Evolutionary conservation across 2,329 filamentous ascomycete species (phyloP).

Genomic region (Pestalotiopsis sp.): DNA sequence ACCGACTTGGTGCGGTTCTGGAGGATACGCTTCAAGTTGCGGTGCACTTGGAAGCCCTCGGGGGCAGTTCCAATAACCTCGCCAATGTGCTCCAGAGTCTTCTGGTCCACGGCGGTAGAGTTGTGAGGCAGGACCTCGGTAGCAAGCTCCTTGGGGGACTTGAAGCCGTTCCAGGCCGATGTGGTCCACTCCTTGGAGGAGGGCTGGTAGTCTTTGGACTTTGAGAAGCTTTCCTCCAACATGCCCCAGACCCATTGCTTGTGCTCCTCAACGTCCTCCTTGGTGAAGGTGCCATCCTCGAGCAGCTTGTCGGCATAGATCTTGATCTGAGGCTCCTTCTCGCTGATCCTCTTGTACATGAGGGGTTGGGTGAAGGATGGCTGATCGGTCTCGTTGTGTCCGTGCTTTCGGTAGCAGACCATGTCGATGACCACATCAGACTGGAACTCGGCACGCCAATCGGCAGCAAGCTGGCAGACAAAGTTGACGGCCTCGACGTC

Average conservation of each 20-base stretch:
- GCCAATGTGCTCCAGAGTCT: constrained; percentile 80
- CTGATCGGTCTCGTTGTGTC: constrained; percentile 99
- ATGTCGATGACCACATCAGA: constrained; percentile 97
- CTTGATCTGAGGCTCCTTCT: constrained; percentile 83
- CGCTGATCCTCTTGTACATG: constrained; percentile 98
- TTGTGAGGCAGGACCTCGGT: constrained; percentile 92
- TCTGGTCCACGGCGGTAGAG: constrained; percentile 76
- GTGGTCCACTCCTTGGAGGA: constrained; percentile 98
- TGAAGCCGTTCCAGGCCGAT: constrained; percentile 99
- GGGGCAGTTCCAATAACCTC: constrained; percentile 77
- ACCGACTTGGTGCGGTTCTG: constrained; percentile 88
- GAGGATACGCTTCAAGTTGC: constrained; percentile 96
- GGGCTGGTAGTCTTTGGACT: constrained; percentile 96
- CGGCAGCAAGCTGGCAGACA: constrained; percentile 92
- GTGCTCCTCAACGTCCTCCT: constrained; percentile 97
- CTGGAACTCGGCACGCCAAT: constrained; percentile 99
- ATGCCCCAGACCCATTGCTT: constrained; percentile 99
- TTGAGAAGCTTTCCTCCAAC: constrained; percentile 95
- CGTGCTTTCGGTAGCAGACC: constrained; percentile 98
- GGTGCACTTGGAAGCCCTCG: constrained; percentile 86
- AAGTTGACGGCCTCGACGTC: constrained; percentile 99
- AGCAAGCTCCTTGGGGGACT: constrained; percentile 96
- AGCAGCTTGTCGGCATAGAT: constrained; percentile 91
- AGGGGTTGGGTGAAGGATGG: constrained; percentile 98
- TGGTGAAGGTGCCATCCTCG: constrained; percentile 90